Evolutionary conservation across 306 rosid genomes (phyloP), one percentile per base, ranked within the genome.

Genomic region (Inga leiocalycina): DNA sequence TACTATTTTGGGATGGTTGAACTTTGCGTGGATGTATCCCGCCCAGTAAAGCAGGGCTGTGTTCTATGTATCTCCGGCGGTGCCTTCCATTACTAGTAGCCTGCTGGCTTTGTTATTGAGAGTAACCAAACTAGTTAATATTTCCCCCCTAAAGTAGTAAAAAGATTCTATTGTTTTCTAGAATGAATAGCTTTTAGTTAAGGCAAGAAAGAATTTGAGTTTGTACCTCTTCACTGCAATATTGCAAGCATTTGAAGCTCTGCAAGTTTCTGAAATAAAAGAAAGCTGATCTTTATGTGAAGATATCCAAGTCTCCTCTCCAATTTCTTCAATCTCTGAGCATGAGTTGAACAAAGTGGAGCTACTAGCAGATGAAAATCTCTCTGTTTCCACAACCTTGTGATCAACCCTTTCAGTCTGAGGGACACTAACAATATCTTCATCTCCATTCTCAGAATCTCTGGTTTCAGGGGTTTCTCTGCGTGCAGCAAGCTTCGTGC

Each of bases 91-190:
- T 88, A 86, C 80, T 74, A 78, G 77, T 80, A 84, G 56, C 89
- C 90, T 92, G 95, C 83, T 82, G 86, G 91, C 90, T 88, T 88
- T 83, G 90, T 89, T 88, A 83, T 77, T 45, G 84, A 77, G 84
- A 85, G 79, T 56, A 84, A 81, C 75, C 75, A 65, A 84, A 84
- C 77, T 54, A 81, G 77, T 87, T 43, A 87, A 70, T 27, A 9
- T 16, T 49, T 41, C 46, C 10, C 20, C 66, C 24, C 72, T 10
- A 11, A 57, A 22, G 51, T 49, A 24, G 46, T 30, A 45, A 52
- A 49, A 49, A 11, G 24, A 10, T 22, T 10, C 43, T 43, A 10
- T 10, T 39, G 10, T 49, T n/a, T 65, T 15, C 71, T 52, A 20
- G 15, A 82, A 24, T 6, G 57, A 62, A 61, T 22, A 24, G 69